Evolutionary conservation across 352 stramenopile species (phyloP), one percentile per base, ranked within the genome.

Genomic region (Pythium biforme): DNA sequence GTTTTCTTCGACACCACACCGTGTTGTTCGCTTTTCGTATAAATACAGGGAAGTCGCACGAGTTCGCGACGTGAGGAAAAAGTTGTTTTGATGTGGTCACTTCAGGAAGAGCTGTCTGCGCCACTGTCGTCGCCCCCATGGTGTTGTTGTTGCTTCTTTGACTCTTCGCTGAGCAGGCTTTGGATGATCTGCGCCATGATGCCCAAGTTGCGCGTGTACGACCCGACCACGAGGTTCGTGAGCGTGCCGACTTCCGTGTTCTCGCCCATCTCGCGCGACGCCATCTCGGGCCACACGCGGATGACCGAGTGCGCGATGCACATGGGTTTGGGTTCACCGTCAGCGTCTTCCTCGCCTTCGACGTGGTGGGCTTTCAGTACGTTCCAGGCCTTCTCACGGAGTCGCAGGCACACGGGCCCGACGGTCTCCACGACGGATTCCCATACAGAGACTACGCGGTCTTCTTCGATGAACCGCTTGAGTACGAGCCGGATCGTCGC

Each of bases 121-220:
- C 37, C 37, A 11, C 37, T 43, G 37, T 43, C 37, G 37, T 43
- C 37, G 37, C 37, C 11, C 5, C 37, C 29, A 33, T 9, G 29
- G 9, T 9, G 29, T 9, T 9, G 29, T 9, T 20, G 56, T 51
- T 40, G 40, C 40, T 53, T 58, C 26, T 57, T 55, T 12, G 60
- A 37, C 37, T 61, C 60, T 19, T 62, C 60, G 14, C 41, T 47
- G 12, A 83, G 43, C 17, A 80, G 64, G 31, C 70, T 73, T 41
- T 80, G 64, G 31, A 80, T 72, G 53, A 75, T 63, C 47, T 80
- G 70, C n/a, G 71, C 67, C 59, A 82, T 47, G 46, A 79, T 60
- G 4, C 69, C 70, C 4, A 83, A 66, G 37, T 74, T 83, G n/a
- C 64, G 67, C 20, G 76, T 64, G 45, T 84, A 87, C 14, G 75